These are phyloP conservation scores for Bondarzewia mesenterica DNA, from an alignment of 1,284 basidiomycete genomes.

Conservation along the genomic window DNA sequence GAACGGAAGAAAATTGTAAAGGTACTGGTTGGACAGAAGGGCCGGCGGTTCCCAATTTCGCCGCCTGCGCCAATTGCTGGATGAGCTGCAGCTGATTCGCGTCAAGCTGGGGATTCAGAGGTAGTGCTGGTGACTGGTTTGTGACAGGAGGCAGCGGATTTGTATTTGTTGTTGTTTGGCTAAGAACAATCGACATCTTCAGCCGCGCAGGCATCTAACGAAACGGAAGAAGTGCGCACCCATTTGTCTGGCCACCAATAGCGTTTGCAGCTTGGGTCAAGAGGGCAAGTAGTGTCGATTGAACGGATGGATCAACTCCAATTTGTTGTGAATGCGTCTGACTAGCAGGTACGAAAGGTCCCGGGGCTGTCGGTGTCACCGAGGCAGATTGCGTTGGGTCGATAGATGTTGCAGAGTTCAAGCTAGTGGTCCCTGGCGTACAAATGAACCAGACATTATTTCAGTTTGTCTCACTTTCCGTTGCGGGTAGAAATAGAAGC, in stretches of 20 bases:
- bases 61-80: conserved; percentile 63
- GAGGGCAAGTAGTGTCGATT: conserved; percentile 59
- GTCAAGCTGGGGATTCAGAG: conserved; percentile 33
- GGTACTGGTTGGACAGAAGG: conserved; percentile 21
- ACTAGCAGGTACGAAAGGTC: conserved; percentile 15
- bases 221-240: conserved; percentile 15
- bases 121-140: conserved; percentile 8
- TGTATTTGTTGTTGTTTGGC: conserved; percentile 59
- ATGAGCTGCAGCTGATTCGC: conserved; percentile 58
- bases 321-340: conserved; percentile 22
- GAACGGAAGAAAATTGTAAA: conserved; percentile 6
- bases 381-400: conserved; percentile 12
- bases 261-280: conserved; percentile 50
- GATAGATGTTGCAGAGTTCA: conserved; percentile 24
- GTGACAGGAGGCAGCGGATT: conserved; percentile 4
- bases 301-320: conserved; percentile 33
- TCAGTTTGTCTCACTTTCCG: conserved; percentile 56
- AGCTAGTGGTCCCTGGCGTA: conserved; percentile 51
- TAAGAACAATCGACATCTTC: conserved; percentile 21
- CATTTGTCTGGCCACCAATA: conserved; percentile 13
- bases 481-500: conserved; percentile 32
- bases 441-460: conserved; percentile 48
- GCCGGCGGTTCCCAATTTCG: conserved; percentile 31
- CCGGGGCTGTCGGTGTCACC: conserved; percentile 22
- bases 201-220: neutral